A percentile compares a stretch with the other conserved stretches of the same genome.
Evolutionary conservation across 2,329 filamentous ascomycete genomes (phyloP).

Genomic region (Lasiodiplodia gonubiensis): DNA sequence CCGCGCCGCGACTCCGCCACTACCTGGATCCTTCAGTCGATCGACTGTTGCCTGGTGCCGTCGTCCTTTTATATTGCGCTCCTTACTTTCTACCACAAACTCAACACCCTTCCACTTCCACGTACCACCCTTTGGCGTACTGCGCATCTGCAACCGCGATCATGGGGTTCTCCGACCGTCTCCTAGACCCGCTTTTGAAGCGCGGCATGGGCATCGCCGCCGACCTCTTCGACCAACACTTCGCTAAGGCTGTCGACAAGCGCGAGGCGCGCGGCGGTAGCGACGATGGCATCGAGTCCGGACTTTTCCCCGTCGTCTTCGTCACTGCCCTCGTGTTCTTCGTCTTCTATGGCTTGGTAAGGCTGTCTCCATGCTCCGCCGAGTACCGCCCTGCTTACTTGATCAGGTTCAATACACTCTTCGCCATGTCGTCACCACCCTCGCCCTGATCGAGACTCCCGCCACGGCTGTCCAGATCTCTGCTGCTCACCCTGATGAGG

Average conservation of each 20-base stretch:
- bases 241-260: slow-evolving; percentile 9
- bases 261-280: slow-evolving; percentile 33
- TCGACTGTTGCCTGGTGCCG: slow-evolving; percentile 20
- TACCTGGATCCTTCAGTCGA: neutral
- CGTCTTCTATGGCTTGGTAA: slow-evolving; percentile 50
- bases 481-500: slow-evolving; percentile 55
- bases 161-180: slow-evolving; percentile 35
- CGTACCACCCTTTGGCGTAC: neutral
- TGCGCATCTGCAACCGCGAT: slow-evolving; percentile 6
- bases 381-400: slow-evolving; percentile 5
- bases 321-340: slow-evolving; percentile 48
- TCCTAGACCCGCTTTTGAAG: slow-evolving; percentile 37
- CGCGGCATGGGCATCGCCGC: slow-evolving; percentile 36
- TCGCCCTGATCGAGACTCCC: slow-evolving; percentile 69
- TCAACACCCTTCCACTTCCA: neutral
- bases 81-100: neutral
- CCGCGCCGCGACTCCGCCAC: slow-evolving; percentile 22
- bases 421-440: slow-evolving; percentile 63
- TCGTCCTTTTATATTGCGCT: slow-evolving; percentile 2
- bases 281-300: slow-evolving; percentile 38
- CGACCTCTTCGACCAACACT: slow-evolving; percentile 5
- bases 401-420: slow-evolving; percentile 60
- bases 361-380: slow-evolving; percentile 29
- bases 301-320: slow-evolving; percentile 39
- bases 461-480: slow-evolving; percentile 57